These are phyloP conservation scores for Saccharum spontaneum DNA, from an alignment of 176 grass and related monocot genomes.

Conservation along the genomic window DNA sequence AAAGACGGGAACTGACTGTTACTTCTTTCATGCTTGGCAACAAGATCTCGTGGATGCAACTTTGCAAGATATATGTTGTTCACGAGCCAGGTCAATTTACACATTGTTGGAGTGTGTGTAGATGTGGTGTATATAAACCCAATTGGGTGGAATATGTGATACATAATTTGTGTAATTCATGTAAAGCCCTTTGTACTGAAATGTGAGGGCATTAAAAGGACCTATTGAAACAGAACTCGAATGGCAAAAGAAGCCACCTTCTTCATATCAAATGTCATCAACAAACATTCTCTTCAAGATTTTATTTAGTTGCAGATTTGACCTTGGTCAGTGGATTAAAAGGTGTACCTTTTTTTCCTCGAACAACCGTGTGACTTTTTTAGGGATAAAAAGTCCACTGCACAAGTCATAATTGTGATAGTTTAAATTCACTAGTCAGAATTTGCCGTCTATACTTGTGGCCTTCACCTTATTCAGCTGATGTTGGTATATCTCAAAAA, in stretches of 20 bases:
- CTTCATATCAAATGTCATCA: not conserved
- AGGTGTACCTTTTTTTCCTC: no score
- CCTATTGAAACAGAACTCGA: not conserved
- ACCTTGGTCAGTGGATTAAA: not conserved
- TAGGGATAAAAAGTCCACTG: no score
- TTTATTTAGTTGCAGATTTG: not conserved
- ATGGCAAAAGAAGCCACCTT: not conserved
- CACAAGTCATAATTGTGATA: no score
- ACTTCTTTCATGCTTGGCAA: not conserved
- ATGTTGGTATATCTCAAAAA: no score
- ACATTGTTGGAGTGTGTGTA: conserved; percentile 1
- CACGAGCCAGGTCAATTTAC: not conserved
- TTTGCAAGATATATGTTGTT: conserved; percentile 4
- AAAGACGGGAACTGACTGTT: not conserved
- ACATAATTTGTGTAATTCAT: conserved; percentile 17
- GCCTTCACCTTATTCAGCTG: no score
- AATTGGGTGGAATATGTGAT: conserved; percentile 24
- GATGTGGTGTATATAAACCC: conserved; percentile 29
- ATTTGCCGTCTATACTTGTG: no score
- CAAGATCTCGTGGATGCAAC: not conserved
- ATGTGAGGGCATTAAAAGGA: not conserved
- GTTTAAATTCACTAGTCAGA: no score
- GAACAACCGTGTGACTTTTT: no score
- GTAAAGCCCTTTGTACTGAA: conserved; percentile 7
- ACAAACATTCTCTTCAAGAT: not conserved